These are phyloP conservation scores for Globisporangium sylvaticum DNA, from an alignment of 352 stramenopile species.

Conservation along the genomic window DNA sequence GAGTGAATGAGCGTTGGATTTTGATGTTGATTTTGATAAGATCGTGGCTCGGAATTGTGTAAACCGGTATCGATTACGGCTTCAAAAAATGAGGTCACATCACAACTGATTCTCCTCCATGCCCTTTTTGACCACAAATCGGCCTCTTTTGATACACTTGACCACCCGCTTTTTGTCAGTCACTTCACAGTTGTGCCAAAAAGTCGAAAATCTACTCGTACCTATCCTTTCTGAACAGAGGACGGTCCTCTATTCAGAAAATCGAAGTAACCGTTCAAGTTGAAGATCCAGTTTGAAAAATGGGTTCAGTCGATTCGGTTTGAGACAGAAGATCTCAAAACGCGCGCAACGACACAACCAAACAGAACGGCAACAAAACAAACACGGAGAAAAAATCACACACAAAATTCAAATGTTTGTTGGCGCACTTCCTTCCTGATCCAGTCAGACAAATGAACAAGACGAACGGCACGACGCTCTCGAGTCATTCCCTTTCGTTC, in stretches of 20 bases:
- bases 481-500: background rate
- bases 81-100: too few species aligned
- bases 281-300: background rate
- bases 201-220: too few species aligned
- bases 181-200: too few species aligned
- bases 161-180: too few species aligned
- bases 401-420: background rate
- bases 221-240: background rate
- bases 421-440: background rate
- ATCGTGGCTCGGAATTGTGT: too few species aligned
- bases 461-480: background rate
- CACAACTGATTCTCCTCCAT: too few species aligned
- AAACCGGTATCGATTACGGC: too few species aligned
- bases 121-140: too few species aligned
- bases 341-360: background rate
- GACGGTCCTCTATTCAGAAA: background rate
- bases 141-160: too few species aligned
- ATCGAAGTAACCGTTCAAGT: background rate
- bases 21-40: too few species aligned
- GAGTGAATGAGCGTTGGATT: slow-evolving; percentile 1
- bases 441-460: background rate
- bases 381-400: background rate
- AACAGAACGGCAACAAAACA: background rate
- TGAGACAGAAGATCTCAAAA: background rate
- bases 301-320: background rate